Conservation (phyloP, 2,329 filamentous ascomycete genomes). For the Diaporthe destruens region DNA sequence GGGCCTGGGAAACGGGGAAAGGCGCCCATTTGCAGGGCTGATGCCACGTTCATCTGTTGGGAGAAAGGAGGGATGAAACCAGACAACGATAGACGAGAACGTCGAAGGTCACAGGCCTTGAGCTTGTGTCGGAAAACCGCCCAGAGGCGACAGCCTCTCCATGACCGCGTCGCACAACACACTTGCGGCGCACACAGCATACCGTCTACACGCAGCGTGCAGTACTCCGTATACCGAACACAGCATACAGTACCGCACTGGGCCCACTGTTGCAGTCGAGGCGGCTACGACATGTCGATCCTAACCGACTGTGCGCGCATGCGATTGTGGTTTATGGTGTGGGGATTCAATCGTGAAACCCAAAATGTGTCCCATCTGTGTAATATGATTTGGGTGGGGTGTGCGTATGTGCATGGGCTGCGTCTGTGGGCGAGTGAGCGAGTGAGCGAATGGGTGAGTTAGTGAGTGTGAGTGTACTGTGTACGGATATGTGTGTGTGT, state of each 20-base stretch:
- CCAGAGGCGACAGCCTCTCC: constrained; percentile 1
- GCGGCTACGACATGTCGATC: constrained; percentile 37
- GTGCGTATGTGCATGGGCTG: neutral
- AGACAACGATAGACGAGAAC: constrained; percentile 33
- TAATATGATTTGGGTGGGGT: constrained; percentile 27
- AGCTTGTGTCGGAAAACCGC: constrained; percentile 35
- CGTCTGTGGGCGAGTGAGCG: neutral
- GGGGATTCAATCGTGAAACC: constrained; percentile 39
- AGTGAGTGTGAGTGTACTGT: neutral
- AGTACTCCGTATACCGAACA: neutral
- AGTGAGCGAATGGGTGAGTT: neutral
- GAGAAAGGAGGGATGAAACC: constrained; percentile 35
- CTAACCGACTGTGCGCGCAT: constrained; percentile 25
- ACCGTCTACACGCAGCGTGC: neutral
- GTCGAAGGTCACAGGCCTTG: constrained; percentile 17
- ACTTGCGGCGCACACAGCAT: neutral
- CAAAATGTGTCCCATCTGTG: constrained; percentile 35
- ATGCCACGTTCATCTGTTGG: constrained; percentile 18
- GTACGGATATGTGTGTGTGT: constrained; percentile 12
- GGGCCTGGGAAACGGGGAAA: neutral
- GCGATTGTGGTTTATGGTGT: constrained; percentile 28
- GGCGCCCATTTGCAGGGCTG: constrained; percentile 17
- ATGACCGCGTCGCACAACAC: neutral
- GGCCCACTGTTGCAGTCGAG: constrained; percentile 15
- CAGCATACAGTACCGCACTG: neutral